Percentiles rank a stretch among this genome's conserved stretches.
These are phyloP conservation scores for Trichoderma guizhouense DNA, from an alignment of 2,329 filamentous ascomycete species.

Conservation along the genomic window DNA sequence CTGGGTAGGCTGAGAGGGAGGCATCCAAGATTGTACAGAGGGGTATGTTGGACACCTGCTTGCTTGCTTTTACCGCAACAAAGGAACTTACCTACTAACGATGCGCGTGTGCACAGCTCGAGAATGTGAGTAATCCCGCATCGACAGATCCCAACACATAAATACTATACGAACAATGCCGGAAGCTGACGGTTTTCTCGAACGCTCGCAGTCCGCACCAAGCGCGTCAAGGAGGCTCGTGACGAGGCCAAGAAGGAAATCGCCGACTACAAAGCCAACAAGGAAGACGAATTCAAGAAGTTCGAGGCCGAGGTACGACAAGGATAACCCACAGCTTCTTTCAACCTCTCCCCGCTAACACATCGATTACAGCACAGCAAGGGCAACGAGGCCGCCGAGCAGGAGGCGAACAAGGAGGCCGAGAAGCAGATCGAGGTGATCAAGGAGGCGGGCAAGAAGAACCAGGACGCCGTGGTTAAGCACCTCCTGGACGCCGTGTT, in stretches of 20 bases:
- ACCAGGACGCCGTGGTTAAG: constrained; percentile 74
- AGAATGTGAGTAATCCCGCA: constrained; percentile 69
- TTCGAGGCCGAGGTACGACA: constrained; percentile 69
- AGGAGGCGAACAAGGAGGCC: constrained; percentile 74
- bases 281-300: constrained; percentile 92
- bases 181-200: neutral
- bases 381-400: constrained; percentile 77
- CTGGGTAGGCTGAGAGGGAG: constrained; percentile 82
- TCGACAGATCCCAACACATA: neutral
- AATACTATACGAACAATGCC: neutral
- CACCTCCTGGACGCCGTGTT: constrained; percentile 83
- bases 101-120: constrained; percentile 55
- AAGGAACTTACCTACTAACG: neutral
- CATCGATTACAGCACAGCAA: constrained; percentile 69
- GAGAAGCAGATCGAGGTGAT: constrained; percentile 82
- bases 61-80: neutral
- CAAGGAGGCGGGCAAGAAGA: constrained; percentile 73
- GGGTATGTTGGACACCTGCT: constrained; percentile 53
- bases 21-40: constrained; percentile 99
- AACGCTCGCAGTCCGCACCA: constrained; percentile 65
- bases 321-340: neutral
- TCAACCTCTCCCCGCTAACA: neutral
- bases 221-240: constrained; percentile 94
- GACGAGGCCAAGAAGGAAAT: constrained; percentile 98
- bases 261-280: constrained; percentile 81